Conservation (phyloP, 192 early-diverging fungal species). For the Allomyces arbusculus region DNA sequence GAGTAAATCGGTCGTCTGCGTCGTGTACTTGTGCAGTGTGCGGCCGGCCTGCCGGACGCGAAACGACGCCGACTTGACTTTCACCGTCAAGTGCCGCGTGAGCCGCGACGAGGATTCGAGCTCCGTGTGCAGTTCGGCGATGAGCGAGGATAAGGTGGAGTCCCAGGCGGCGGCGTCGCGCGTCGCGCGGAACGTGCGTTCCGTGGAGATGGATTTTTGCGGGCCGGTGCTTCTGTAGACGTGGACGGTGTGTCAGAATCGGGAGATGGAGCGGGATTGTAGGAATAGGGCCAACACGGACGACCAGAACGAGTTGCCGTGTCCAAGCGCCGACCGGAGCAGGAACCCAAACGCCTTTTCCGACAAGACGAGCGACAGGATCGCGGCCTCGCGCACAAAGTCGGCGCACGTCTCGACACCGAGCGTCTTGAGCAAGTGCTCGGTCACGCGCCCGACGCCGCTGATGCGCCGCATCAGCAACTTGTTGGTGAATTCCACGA, state of each 20-base stretch:
- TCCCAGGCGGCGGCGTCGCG: neutral
- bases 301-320: neutral
- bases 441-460: slow-evolving; percentile 34
- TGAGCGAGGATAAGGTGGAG: neutral
- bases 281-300: neutral
- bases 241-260: too few species aligned
- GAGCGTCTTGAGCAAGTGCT: slow-evolving; percentile 26
- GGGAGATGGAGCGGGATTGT: too few species aligned
- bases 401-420: slow-evolving; percentile 30
- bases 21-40: neutral
- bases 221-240: neutral
- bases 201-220: neutral
- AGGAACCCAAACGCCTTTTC: neutral
- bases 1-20: neutral
- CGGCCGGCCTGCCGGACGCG: neutral
- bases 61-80: neutral
- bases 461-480: slow-evolving; percentile 32
- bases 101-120: neutral
- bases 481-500: slow-evolving; percentile 21
- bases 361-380: slow-evolving; percentile 8
- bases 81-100: neutral
- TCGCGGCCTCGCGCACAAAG: slow-evolving; percentile 12
- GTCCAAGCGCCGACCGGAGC: too few species aligned
- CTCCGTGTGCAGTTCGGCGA: neutral
- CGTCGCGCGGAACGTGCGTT: neutral